These are phyloP conservation scores for Nakazawaea populi DNA, from an alignment of 805 yeast species.

Conservation along the genomic window DNA sequence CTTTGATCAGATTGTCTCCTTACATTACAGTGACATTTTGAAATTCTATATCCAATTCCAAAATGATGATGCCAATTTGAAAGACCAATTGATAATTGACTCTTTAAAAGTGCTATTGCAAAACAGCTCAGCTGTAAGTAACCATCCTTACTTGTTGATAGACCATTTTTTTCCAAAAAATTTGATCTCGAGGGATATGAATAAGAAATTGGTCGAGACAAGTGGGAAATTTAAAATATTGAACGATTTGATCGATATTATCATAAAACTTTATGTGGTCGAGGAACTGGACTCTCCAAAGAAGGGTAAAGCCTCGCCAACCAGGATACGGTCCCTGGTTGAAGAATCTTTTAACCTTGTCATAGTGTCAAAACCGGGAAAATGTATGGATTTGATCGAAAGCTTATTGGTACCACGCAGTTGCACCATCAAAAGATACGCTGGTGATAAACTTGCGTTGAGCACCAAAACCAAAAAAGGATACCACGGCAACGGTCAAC, in stretches of 20 bases:
- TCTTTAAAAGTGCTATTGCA: slow-evolving; percentile 69
- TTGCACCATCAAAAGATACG: slow-evolving; percentile 49
- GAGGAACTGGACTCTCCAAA: slow-evolving; percentile 14
- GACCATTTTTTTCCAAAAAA: slow-evolving; percentile 83
- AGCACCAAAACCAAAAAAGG: slow-evolving; percentile 21
- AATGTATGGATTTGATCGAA: slow-evolving; percentile 66
- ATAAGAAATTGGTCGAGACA: slow-evolving; percentile 64
- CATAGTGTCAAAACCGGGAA: slow-evolving; percentile 63
- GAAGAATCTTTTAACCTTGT: slow-evolving; percentile 45
- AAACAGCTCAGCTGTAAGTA: slow-evolving; percentile 74
- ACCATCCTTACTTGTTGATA: slow-evolving; percentile 85
- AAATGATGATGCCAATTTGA: slow-evolving; percentile 31
- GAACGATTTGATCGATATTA: slow-evolving; percentile 53
- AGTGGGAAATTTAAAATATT: slow-evolving; percentile 81
- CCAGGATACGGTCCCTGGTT: slow-evolving; percentile 9
- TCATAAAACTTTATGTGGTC: slow-evolving; percentile 31
- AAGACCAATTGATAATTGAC: slow-evolving; percentile 58
- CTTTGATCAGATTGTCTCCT: slow-evolving; percentile 84
- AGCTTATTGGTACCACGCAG: slow-evolving; percentile 62
- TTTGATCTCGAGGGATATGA: slow-evolving; percentile 63
- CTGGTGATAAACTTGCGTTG: slow-evolving; percentile 45
- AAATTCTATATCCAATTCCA: slow-evolving; percentile 70
- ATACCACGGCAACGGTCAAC: neutral
- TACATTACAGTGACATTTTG: slow-evolving; percentile 87
- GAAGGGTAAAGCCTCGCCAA: slow-evolving; percentile 14